These are phyloP conservation scores for Fagus sylvatica DNA, from an alignment of 306 rosid species.

Conservation along the genomic window DNA sequence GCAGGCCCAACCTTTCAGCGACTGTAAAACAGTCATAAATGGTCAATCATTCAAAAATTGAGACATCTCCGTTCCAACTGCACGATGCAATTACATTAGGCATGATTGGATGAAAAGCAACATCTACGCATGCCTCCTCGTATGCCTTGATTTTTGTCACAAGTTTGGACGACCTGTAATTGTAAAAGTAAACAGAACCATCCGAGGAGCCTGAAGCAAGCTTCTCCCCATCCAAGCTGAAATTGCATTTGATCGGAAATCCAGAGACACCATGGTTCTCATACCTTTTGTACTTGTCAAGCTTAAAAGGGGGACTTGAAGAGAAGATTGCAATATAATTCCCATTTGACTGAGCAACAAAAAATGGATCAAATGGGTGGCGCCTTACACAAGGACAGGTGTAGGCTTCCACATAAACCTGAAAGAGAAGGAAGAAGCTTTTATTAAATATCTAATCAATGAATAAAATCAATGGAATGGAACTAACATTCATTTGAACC, in stretches of 20 bases:
- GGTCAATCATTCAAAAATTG: conserved; percentile 52
- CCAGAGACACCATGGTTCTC: conserved; percentile 81
- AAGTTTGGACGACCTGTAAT: conserved; percentile 64
- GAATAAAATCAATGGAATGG: neutral
- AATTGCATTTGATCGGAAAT: conserved; percentile 78
- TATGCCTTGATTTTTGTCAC: conserved; percentile 68
- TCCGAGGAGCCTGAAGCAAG: conserved; percentile 89
- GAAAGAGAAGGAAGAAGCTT: conserved; percentile 32
- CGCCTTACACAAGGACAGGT: conserved; percentile 79
- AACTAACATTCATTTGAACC: neutral
- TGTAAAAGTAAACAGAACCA: conserved; percentile 72
- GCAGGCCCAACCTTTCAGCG: neutral
- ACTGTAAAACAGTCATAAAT: conserved; percentile 5
- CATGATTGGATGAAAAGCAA: conserved; percentile 70
- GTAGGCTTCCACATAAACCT: conserved; percentile 93
- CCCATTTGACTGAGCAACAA: conserved; percentile 89
- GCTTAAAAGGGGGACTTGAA: conserved; percentile 73
- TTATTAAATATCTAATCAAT: conserved; percentile 8
- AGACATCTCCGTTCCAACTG: conserved; percentile 80
- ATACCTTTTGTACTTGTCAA: conserved; percentile 80
- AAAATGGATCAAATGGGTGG: conserved; percentile 72
- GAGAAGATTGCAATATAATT: conserved; percentile 76
- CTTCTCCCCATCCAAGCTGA: conserved; percentile 73
- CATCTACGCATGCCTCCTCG: conserved; percentile 68
- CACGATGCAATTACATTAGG: conserved; percentile 79